Evolutionary conservation across 169 alveolate genomes (phyloP).

Genomic region (Eimeria brunetti): DNA sequence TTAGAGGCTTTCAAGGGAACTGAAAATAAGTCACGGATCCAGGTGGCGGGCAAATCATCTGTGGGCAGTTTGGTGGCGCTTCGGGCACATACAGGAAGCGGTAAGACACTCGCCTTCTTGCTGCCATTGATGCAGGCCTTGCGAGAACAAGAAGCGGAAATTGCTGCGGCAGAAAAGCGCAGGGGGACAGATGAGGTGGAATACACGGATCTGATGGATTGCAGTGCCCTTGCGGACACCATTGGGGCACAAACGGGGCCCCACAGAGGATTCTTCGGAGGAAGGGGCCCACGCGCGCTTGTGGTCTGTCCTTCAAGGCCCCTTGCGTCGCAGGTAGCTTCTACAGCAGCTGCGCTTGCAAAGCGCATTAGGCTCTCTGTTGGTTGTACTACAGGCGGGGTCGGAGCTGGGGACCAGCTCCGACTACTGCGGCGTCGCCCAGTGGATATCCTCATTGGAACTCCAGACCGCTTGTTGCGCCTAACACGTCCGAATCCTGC

Average conservation of each 20-base stretch:
- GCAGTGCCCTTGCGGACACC: slow-evolving; percentile 47
- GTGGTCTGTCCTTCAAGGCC: slow-evolving; percentile 61
- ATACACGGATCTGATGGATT: slow-evolving; percentile 48
- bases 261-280: not conserved
- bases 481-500: slow-evolving; percentile 15
- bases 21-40: not conserved
- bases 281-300: slow-evolving; percentile 62
- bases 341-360: slow-evolving; percentile 67
- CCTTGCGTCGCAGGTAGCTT: slow-evolving; percentile 54
- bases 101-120: slow-evolving; percentile 90
- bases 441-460: slow-evolving; percentile 70
- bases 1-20: not conserved
- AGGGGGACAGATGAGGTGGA: not conserved
- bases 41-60: not conserved
- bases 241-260: slow-evolving; percentile 14
- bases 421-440: slow-evolving; percentile 52
- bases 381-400: slow-evolving; percentile 63
- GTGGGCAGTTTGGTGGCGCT: slow-evolving; percentile 47
- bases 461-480: slow-evolving; percentile 68
- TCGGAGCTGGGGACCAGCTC: slow-evolving; percentile 56
- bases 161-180: slow-evolving; percentile 32
- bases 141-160: slow-evolving; percentile 38
- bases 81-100: slow-evolving; percentile 91
- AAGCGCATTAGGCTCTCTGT: slow-evolving; percentile 66
- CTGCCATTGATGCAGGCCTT: slow-evolving; percentile 88